A percentile compares a stretch with the other conserved stretches of the same genome.
Conservation (phyloP, 2,329 filamentous ascomycete genomes). For the Arthrobotrys conoides region DNA sequence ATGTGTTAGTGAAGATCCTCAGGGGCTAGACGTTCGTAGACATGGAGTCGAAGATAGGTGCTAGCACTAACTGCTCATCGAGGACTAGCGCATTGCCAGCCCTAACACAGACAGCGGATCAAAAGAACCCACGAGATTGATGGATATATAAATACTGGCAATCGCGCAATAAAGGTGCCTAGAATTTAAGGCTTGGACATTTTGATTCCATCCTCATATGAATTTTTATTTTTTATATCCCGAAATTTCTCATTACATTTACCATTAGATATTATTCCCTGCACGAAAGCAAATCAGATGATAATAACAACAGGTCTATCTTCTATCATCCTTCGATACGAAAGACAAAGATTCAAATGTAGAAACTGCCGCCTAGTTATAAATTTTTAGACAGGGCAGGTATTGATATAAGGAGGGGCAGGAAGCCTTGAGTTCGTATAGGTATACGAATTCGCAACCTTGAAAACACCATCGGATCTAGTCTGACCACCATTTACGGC, state of each 20-base stretch:
- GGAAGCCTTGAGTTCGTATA: slow-evolving; percentile 42
- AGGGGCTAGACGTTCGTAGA: background rate
- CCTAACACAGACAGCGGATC: background rate
- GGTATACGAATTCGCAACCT: slow-evolving; percentile 46
- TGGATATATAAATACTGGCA: background rate
- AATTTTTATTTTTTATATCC: background rate
- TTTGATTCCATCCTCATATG: background rate
- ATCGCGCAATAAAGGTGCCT: slow-evolving; percentile 8
- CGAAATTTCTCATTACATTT: background rate
- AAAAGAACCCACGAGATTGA: background rate
- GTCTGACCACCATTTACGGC: slow-evolving; percentile 47
- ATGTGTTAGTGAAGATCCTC: slow-evolving; percentile 30
- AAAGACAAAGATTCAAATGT: background rate
- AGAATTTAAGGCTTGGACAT: too few relatives aligned
- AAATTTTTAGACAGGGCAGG: background rate
- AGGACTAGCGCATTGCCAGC: slow-evolving; percentile 4
- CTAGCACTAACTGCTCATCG: slow-evolving; percentile 19
- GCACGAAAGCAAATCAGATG: background rate
- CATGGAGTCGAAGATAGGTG: background rate
- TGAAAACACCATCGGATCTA: slow-evolving; percentile 38
- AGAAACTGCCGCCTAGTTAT: background rate
- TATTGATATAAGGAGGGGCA: slow-evolving; percentile 26
- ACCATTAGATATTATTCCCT: slow-evolving; percentile 37
- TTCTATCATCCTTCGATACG: background rate
- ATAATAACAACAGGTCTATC: background rate